phyloP scores from a whole-genome alignment of 2,329 filamentous ascomycete genomes.

The Golovinomyces cichoracearum region DNA sequence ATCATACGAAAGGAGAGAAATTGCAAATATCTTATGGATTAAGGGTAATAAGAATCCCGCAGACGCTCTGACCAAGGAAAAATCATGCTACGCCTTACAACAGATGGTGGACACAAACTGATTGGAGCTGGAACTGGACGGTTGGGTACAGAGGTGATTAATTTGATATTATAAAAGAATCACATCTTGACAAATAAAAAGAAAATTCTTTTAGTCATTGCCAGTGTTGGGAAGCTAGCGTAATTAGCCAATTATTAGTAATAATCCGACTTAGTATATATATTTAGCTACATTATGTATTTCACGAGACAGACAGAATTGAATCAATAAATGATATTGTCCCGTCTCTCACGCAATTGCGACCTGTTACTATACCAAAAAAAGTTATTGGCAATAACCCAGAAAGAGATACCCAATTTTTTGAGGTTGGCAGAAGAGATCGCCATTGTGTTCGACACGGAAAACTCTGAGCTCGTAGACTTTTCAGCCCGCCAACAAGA shows the following conservation, averaged over 20 bases:
- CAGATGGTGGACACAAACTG: neutral
- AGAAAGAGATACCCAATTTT: too few species aligned
- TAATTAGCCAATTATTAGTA: too few species aligned
- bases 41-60: neutral
- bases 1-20: neutral
- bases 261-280: too few species aligned
- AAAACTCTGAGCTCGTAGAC: too few species aligned
- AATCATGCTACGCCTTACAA: neutral
- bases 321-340: neutral
- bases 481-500: too few species aligned
- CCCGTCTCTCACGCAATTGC: neutral
- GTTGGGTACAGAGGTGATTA: neutral
- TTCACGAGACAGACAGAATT: neutral
- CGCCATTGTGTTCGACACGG: too few species aligned
- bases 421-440: too few species aligned
- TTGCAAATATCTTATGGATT: neutral
- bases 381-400: too few species aligned
- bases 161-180: neutral
- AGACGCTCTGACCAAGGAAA: neutral
- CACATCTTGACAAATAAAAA: neutral
- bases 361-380: neutral
- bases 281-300: too few species aligned
- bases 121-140: neutral
- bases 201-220: too few species aligned
- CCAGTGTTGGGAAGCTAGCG: too few species aligned